phyloP scores from a whole-genome alignment of 1,284 basidiomycete genomes.

The Cutaneotrichosporon sp. region DNA sequence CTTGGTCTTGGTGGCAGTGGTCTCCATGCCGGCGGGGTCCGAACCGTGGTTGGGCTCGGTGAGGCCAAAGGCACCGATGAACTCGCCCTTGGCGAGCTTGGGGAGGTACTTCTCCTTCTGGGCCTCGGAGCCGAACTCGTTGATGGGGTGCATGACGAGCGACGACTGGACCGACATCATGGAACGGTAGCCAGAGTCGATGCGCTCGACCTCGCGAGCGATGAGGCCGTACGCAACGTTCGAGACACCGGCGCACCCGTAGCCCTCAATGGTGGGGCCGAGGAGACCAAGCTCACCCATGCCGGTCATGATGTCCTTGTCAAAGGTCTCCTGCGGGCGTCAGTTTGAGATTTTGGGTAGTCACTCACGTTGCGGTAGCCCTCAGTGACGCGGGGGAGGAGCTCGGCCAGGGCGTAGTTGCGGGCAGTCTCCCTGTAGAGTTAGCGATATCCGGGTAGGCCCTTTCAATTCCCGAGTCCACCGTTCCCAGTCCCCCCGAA shows the following conservation, averaged over 20 bases:
- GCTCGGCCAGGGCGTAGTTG: conserved; percentile 79
- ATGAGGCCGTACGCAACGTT: conserved; percentile 91
- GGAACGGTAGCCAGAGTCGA: conserved; percentile 94
- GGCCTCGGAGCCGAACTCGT: conserved; percentile 80
- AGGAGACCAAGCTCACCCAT: conserved; percentile 92
- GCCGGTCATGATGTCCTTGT: conserved; percentile 73
- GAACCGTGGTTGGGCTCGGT: conserved; percentile 97
- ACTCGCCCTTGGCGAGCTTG: conserved; percentile 68
- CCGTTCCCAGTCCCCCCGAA: no score
- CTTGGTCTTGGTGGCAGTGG: conserved; percentile 75
- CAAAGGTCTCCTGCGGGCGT: conserved; percentile 63
- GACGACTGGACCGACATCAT: conserved; percentile 96
- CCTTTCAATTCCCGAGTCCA: not conserved
- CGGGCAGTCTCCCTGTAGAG: conserved; percentile 71
- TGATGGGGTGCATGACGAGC: conserved; percentile 95
- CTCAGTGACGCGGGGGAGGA: conserved; percentile 78
- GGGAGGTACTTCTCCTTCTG: conserved; percentile 93
- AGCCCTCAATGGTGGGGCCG: conserved; percentile 87
- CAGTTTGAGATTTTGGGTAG: not conserved
- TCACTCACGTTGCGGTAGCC: conserved; percentile 80
- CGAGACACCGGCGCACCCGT: conserved; percentile 91
- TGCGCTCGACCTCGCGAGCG: conserved; percentile 85
- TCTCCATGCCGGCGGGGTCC: conserved; percentile 92
- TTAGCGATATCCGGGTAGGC: conserved; percentile 1
- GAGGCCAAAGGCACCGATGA: conserved; percentile 90